Evolutionary conservation across 352 stramenopile genomes (phyloP).

Genomic region (Globisporangium nodosum): DNA sequence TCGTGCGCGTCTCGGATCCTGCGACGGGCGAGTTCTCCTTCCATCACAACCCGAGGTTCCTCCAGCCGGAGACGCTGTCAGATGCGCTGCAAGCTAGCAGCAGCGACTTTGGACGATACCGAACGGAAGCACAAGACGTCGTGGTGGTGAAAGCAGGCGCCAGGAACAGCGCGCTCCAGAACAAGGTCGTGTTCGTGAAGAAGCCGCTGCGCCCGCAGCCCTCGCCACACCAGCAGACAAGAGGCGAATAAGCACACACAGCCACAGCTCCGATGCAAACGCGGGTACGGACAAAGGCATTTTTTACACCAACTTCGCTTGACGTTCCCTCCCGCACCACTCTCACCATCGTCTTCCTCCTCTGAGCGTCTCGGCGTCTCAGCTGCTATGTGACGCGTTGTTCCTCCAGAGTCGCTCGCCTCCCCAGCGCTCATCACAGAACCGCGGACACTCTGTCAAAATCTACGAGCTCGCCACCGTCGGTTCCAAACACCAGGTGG

Average conservation of each 20-base stretch:
- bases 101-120: background rate
- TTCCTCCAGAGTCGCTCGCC: background rate
- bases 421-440: conserved; percentile 20
- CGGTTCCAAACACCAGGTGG: conserved; percentile 72
- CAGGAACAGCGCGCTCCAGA: conserved; percentile 38
- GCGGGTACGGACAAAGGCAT: background rate
- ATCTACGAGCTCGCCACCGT: conserved; percentile 68
- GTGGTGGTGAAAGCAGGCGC: conserved; percentile 30
- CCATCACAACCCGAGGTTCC: conserved; percentile 37
- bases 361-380: background rate
- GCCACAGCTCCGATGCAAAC: too few species aligned
- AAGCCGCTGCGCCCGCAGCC: conserved; percentile 17
- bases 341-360: background rate
- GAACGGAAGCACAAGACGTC: conserved; percentile 7
- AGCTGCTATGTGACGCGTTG: background rate
- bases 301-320: conserved; percentile 6
- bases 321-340: background rate
- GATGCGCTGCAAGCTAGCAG: conserved; percentile 1
- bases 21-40: conserved; percentile 25
- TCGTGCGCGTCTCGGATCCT: conserved; percentile 32
- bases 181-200: conserved; percentile 64
- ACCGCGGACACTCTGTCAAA: conserved; percentile 65
- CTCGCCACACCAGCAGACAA: background rate
- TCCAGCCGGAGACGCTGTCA: conserved; percentile 9
- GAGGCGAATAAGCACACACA: background rate